Percentiles rank a stretch among this genome's conserved stretches.
These are phyloP conservation scores for Colletotrichum somersetense DNA, from an alignment of 2,329 filamentous ascomycete species.

Conservation along the genomic window DNA sequence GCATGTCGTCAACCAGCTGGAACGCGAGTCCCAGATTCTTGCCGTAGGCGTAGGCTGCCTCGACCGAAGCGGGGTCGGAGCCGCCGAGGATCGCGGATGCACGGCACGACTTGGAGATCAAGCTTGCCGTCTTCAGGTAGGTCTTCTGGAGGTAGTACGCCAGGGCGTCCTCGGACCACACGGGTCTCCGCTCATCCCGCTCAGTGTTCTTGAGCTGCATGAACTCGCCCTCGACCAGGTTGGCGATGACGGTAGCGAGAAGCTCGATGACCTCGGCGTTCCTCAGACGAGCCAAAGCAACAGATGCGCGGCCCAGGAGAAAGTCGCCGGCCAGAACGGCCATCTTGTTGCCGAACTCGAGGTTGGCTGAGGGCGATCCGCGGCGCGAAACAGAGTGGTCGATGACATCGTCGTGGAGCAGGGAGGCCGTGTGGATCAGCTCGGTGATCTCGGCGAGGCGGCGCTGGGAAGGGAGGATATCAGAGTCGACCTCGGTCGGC, in stretches of 20 bases:
- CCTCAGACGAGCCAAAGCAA: constrained; percentile 88
- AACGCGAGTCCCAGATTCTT: constrained; percentile 95
- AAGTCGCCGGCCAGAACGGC: constrained; percentile 98
- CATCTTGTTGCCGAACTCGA: constrained; percentile 99
- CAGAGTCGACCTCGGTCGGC: constrained; percentile 59
- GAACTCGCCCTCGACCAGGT: constrained; percentile 97
- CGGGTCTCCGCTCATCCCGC: constrained; percentile 84
- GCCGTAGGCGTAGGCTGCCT: constrained; percentile 92
- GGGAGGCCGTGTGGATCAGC: constrained; percentile 94
- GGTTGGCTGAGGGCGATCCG: constrained; percentile 87
- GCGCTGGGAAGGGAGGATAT: constrained; percentile 92
- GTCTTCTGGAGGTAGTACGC: constrained; percentile 98
- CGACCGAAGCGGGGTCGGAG: constrained; percentile 81
- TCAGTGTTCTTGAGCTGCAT: constrained; percentile 99
- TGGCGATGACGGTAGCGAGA: constrained; percentile 95
- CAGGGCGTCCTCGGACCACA: constrained; percentile 89
- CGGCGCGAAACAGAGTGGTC: constrained; percentile 90
- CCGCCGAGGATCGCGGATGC: constrained; percentile 89
- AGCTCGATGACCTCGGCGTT: constrained; percentile 96
- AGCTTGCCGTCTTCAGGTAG: constrained; percentile 93
- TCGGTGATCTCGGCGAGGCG: constrained; percentile 96
- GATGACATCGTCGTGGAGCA: constrained; percentile 98
- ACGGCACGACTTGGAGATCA: constrained; percentile 96
- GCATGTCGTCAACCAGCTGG: constrained; percentile 97
- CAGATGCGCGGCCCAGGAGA: constrained; percentile 90